Evolutionary conservation across 345 rosid species (phyloP).

Genomic region (Salix arbutifolia): DNA sequence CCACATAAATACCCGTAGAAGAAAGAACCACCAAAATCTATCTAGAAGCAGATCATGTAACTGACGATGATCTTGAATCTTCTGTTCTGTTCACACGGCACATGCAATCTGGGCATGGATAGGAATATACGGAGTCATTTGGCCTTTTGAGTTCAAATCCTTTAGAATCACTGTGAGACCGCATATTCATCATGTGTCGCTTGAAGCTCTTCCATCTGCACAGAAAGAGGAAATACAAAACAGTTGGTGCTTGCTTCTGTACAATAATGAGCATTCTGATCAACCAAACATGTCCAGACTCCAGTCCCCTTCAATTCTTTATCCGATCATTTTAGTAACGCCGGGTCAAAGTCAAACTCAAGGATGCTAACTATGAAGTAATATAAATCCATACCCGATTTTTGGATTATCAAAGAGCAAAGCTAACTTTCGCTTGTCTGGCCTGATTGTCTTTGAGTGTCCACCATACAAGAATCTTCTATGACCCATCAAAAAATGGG

Average conservation of each 20-base stretch:
- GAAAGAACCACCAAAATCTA: slow-evolving; percentile 10
- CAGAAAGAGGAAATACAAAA: not conserved
- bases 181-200: slow-evolving; percentile 83
- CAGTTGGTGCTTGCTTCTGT: not conserved
- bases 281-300: not conserved
- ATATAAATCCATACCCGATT: slow-evolving; percentile 53
- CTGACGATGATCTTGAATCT: slow-evolving; percentile 42
- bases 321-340: not conserved
- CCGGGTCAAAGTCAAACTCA: not conserved
- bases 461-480: slow-evolving; percentile 86
- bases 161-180: slow-evolving; percentile 87
- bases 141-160: slow-evolving; percentile 90
- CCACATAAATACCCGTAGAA: slow-evolving; percentile 22
- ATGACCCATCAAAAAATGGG: slow-evolving; percentile 97
- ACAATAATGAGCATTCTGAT: not conserved
- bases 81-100: slow-evolving; percentile 63
- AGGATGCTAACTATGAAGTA: not conserved
- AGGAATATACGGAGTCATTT: slow-evolving; percentile 75
- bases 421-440: slow-evolving; percentile 96
- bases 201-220: slow-evolving; percentile 90
- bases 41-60: slow-evolving; percentile 26
- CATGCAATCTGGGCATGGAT: slow-evolving; percentile 99
- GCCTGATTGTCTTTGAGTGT: slow-evolving; percentile 90
- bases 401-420: slow-evolving; percentile 86
- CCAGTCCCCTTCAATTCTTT: not conserved